Base-by-base conservation (phyloP, 1,284 basidiomycete genomes). In the Phellinidium pouzarii region DNA sequence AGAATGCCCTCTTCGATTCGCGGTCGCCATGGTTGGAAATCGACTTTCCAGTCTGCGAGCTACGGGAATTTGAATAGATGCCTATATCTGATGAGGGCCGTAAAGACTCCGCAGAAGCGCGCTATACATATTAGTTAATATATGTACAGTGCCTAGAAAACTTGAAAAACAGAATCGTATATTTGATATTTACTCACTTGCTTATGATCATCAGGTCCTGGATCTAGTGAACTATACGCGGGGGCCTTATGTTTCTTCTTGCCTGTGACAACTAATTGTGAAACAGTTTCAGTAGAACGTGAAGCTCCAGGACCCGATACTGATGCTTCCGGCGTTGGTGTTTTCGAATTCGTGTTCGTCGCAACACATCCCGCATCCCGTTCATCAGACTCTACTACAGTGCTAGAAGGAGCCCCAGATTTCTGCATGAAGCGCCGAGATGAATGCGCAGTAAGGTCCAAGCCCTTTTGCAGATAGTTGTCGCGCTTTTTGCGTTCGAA, bases 401-500 rank as follows among this genome's bases (percentile, higher is more conserved):
- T 34, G 8, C 2, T n/a, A 4, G 42, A n/a, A 3, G 19, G 12
- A 25, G 38, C 14, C 23, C 23, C 22, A 11, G 46, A 19, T 47
- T 51, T 40, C 19, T 43, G 20, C 14, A 9, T 12, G 25, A 48
- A 43, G 19, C 54, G 54, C 9, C 45, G 44, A 14, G 56, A 43
- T 3, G 54, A 53, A 23, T 56, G 46, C 9, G 50, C 49, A 8
- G 46, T 56, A 17, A 56, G 46, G 42, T 58, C 57, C n/a, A 58
- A n/a, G 5, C 57, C 57, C 29, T 53, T 53, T 26, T 48, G 50
- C 23, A 57, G 38, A 43, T 57, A 57, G 22, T 52, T 58, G 25
- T 58, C 57, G n/a, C 54, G 54, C 36, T 56, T 52, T 27, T 52
- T 56, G 11, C 57, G 50, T 36, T 44, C 51, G 42, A 58, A 58